Conservation (phyloP, 179 eudicot genomes). For the Beta lomatogona region DNA sequence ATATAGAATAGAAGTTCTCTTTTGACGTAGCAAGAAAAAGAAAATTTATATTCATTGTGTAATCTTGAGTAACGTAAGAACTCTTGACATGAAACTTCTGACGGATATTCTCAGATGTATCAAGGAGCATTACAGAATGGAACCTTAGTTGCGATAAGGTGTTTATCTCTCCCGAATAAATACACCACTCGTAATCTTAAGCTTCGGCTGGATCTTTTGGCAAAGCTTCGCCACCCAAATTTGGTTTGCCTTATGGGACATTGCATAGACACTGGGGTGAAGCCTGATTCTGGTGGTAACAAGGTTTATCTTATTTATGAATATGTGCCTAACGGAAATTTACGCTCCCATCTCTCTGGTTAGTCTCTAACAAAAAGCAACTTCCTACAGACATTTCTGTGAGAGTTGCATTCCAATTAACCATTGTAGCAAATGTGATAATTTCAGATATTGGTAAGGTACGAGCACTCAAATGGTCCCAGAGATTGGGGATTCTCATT, state of each 20-base stretch:
- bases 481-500: slow-evolving; percentile 65
- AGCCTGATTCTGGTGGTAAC: slow-evolving; percentile 49
- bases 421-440: neutral
- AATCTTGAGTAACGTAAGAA: no score
- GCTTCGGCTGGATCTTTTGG: slow-evolving; percentile 76
- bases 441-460: slow-evolving; percentile 45
- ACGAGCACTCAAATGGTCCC: slow-evolving; percentile 70
- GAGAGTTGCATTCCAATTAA: neutral
- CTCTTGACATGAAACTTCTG: no score
- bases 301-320: slow-evolving; percentile 81
- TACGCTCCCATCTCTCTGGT: slow-evolving; percentile 68
- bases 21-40: no score
- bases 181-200: slow-evolving; percentile 67
- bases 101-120: slow-evolving; percentile 53
- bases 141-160: slow-evolving; percentile 65
- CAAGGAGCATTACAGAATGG: slow-evolving; percentile 77
- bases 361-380: slow-evolving; percentile 23
- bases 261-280: slow-evolving; percentile 61
- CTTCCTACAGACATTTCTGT: neutral
- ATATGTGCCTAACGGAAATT: slow-evolving; percentile 68
- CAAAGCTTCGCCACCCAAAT: slow-evolving; percentile 82
- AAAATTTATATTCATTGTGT: no score
- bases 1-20: no score
- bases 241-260: slow-evolving; percentile 85
- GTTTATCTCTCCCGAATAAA: slow-evolving; percentile 58